Conservation (phyloP, 2,329 filamentous ascomycete genomes). For the Fusarium newnesense region DNA sequence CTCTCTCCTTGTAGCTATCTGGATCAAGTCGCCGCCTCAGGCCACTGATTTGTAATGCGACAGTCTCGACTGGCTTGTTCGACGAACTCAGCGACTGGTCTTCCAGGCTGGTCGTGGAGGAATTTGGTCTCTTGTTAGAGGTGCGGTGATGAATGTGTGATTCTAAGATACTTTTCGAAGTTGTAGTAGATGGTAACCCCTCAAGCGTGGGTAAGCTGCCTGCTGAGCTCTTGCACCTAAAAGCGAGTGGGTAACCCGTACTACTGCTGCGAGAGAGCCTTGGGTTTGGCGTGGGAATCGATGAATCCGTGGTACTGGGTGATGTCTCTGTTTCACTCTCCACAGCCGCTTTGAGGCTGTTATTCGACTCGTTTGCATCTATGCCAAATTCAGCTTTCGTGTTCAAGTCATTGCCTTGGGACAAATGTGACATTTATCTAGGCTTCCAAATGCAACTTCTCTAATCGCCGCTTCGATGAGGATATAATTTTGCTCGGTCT, state of each 20-base stretch:
- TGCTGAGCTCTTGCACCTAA: not conserved
- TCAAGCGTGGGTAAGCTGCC: not conserved
- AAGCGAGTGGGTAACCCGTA: not conserved
- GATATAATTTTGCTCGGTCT: not conserved
- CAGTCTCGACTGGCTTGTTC: not conserved
- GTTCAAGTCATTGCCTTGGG: not conserved
- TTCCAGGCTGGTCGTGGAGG: not conserved
- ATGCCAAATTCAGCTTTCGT: not conserved
- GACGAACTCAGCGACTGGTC: not conserved
- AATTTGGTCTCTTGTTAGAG: not conserved
- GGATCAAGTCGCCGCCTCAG: not conserved
- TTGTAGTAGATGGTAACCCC: not conserved
- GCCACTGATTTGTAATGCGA: not conserved
- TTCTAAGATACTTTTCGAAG: not conserved
- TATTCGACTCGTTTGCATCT: not conserved
- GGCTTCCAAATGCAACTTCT: not conserved
- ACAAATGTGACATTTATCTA: not conserved
- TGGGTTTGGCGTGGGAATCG: not conserved
- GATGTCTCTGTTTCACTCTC: not conserved
- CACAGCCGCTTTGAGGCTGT: not conserved
- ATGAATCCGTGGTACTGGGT: not conserved
- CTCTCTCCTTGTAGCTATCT: not conserved
- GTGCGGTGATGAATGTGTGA: not conserved
- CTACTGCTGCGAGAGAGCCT: not conserved
- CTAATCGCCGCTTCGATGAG: not conserved